These are phyloP conservation scores for Penicillium odoratum DNA, from an alignment of 495 filamentous ascomycete genomes.

Conservation along the genomic window DNA sequence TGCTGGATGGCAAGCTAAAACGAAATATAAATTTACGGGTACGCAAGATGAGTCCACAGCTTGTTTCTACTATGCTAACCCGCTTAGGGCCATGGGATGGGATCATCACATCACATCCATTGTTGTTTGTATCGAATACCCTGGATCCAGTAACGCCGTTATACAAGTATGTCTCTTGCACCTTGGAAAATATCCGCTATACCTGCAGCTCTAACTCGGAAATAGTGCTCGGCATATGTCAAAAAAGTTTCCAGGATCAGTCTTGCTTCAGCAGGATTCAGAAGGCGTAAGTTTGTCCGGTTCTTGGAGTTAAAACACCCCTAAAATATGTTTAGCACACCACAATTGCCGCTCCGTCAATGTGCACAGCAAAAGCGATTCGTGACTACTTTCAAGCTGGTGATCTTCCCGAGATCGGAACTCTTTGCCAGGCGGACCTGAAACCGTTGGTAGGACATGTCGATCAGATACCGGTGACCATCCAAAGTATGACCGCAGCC, in stretches of 20 bases:
- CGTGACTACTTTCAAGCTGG: slow-evolving; percentile 51
- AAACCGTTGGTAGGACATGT: slow-evolving; percentile 31
- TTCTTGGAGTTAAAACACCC: neutral
- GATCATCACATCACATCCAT: slow-evolving; percentile 49
- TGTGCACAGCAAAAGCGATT: slow-evolving; percentile 45
- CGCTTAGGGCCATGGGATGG: slow-evolving; percentile 31
- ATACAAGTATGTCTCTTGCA: slow-evolving; percentile 23
- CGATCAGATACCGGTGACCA: neutral
- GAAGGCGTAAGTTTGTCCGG: slow-evolving; percentile 49
- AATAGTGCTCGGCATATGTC: slow-evolving; percentile 52
- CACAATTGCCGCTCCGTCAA: slow-evolving; percentile 45
- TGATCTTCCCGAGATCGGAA: slow-evolving; percentile 40
- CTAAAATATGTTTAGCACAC: slow-evolving; percentile 39
- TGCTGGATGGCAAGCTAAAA: slow-evolving; percentile 55
- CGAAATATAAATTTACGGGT: slow-evolving; percentile 58
- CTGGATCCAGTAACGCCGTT: slow-evolving; percentile 63
- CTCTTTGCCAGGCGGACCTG: slow-evolving; percentile 41
- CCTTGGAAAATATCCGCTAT: neutral
- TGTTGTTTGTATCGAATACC: slow-evolving; percentile 60
- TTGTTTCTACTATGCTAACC: neutral
- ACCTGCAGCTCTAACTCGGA: slow-evolving; percentile 10
- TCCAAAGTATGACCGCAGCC: slow-evolving; percentile 9
- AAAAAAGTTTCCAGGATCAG: slow-evolving; percentile 50
- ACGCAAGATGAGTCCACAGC: slow-evolving; percentile 3
- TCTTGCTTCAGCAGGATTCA: slow-evolving; percentile 51